Conservation (phyloP, 2,329 filamentous ascomycete species). For the Pyricularia sp. region DNA sequence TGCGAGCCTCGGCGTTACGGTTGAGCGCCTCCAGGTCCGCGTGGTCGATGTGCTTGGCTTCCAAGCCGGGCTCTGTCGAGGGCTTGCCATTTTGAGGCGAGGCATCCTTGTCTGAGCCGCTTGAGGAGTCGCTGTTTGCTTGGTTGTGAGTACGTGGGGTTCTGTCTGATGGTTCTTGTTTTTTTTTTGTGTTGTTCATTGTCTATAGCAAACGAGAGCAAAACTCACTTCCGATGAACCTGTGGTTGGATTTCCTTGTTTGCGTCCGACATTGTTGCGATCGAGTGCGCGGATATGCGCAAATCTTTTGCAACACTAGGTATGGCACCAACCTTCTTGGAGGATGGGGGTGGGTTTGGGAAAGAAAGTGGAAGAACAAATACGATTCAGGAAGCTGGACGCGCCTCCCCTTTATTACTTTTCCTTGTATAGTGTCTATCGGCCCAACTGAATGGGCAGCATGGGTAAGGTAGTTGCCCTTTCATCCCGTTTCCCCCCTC, state of each 20-base stretch:
- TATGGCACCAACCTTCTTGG: neutral
- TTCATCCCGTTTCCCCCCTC: neutral
- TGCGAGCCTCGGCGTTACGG: constrained; percentile 9
- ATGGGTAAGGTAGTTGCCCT: neutral
- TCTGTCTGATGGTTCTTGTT: neutral
- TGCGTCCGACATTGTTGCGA: neutral
- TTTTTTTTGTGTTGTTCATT: neutral
- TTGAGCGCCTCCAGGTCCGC: constrained; percentile 3
- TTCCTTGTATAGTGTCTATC: neutral
- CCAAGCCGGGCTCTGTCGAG: neutral
- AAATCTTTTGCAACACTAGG: neutral
- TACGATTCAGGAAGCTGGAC: neutral
- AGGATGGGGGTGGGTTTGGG: neutral
- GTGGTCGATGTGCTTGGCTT: neutral
- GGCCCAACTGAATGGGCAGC: neutral
- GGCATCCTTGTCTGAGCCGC: neutral
- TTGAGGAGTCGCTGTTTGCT: neutral
- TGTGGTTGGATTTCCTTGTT: neutral
- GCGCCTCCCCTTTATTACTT: neutral
- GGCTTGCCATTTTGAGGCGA: neutral
- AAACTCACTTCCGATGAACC: neutral
- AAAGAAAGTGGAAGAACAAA: neutral
- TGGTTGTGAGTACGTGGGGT: neutral
- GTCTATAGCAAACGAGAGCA: no score
- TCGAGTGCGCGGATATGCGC: neutral